A percentile compares a stretch with the other conserved stretches of the same genome.
Conservation (phyloP, 176 grass and related monocot species). For the Oryza punctata region DNA sequence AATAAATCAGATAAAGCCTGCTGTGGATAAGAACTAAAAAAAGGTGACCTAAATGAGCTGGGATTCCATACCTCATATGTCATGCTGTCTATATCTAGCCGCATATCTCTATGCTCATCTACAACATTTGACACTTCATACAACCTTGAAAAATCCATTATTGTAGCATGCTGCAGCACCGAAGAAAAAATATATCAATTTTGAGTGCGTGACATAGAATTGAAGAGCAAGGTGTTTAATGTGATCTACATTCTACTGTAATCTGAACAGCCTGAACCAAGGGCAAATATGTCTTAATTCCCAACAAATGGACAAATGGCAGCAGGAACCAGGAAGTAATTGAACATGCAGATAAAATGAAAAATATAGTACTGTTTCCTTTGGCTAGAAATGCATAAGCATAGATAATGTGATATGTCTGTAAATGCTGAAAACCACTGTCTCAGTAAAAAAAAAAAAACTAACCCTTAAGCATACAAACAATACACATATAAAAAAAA, state of each 20-base stretch:
- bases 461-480: not conserved
- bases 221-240: slow-evolving; percentile 22
- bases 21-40: not conserved
- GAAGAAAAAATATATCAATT: slow-evolving; percentile 36
- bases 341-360: slow-evolving; percentile 18
- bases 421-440: not conserved
- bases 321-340: slow-evolving; percentile 6
- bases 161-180: slow-evolving; percentile 42
- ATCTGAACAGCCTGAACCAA: not conserved
- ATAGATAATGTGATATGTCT: not conserved
- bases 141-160: slow-evolving; percentile 53
- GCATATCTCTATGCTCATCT: slow-evolving; percentile 78
- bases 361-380: not conserved
- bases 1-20: slow-evolving; percentile 26
- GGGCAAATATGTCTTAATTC: slow-evolving; percentile 4
- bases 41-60: not conserved
- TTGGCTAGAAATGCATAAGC: slow-evolving; percentile 3
- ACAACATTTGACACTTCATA: slow-evolving; percentile 49
- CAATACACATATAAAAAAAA: not conserved
- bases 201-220: not conserved
- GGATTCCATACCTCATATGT: slow-evolving; percentile 63
- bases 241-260: not conserved
- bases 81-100: slow-evolving; percentile 78
- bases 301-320: not conserved
- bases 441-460: not conserved